Percentiles rank a stretch among this genome's conserved stretches.
phyloP scores from a whole-genome alignment of 306 rosid species.

The Ceratonia siliqua region DNA sequence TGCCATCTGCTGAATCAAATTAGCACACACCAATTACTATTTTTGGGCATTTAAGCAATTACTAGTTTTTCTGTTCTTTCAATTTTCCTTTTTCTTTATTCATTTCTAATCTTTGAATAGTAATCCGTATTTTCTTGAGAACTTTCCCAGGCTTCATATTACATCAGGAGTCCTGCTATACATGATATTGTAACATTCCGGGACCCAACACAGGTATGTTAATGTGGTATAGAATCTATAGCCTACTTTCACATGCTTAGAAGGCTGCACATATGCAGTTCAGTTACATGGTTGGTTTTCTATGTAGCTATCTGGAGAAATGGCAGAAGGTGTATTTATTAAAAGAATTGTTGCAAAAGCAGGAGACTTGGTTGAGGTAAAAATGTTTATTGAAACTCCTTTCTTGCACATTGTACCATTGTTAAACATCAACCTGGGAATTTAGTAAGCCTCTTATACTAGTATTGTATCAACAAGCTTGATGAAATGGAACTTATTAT shows the following conservation, averaged over 20 bases:
- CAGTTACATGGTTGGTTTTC: conserved; percentile 37
- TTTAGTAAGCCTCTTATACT: not conserved
- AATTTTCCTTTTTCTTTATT: not conserved
- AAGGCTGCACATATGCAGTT: conserved; percentile 15
- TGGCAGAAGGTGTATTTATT: conserved; percentile 55
- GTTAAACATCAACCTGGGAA: conserved; percentile 1
- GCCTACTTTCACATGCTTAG: conserved; percentile 23
- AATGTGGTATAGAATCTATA: conserved; percentile 14
- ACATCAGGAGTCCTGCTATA: conserved; percentile 66
- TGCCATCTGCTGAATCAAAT: too few relatives aligned
- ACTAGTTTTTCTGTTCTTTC: conserved; percentile 4
- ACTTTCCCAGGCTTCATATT: conserved; percentile 70
- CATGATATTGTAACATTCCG: conserved; percentile 70
- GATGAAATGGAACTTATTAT: not conserved
- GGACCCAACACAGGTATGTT: conserved; percentile 80
- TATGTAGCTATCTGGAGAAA: conserved; percentile 52
- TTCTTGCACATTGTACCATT: not conserved
- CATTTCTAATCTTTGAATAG: conserved; percentile 29
- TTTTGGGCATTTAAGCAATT: too few relatives aligned
- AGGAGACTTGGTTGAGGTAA: conserved; percentile 83
- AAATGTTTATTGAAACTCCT: not conserved
- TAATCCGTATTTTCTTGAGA: not conserved
- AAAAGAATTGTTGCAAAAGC: conserved; percentile 89
- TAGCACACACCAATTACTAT: not conserved
- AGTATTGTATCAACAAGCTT: conserved; percentile 24